phyloP scores from a whole-genome alignment of 345 rosid species.

The Odontarrhena argentea region DNA sequence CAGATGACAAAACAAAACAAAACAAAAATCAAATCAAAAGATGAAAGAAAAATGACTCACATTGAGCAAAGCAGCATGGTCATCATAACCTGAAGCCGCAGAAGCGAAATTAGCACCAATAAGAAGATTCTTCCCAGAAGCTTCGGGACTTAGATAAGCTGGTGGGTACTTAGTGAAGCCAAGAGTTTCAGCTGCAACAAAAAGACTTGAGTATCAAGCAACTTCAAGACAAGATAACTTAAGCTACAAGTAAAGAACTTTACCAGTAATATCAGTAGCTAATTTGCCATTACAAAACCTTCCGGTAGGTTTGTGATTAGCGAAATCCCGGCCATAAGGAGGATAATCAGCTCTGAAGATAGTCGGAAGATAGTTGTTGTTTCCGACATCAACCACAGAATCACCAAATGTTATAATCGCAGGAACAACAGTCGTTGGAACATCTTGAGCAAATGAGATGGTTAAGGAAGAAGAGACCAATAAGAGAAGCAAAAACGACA shows the following conservation, averaged over 20 bases:
- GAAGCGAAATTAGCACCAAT: conserved; percentile 95
- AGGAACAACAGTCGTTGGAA: conserved; percentile 59
- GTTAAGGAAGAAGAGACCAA: conserved; percentile 8
- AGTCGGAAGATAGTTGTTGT: conserved; percentile 83
- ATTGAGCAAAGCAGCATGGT: conserved; percentile 61
- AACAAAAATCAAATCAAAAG: not conserved
- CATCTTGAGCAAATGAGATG: conserved; percentile 42
- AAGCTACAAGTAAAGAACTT: conserved; percentile 18
- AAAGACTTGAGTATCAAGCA: conserved; percentile 8
- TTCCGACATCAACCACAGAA: conserved; percentile 90
- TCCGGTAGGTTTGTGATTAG: conserved; percentile 69
- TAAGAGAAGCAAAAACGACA: conserved; percentile 19
- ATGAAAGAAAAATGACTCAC: conserved; percentile 38
- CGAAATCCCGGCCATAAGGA: conserved; percentile 90
- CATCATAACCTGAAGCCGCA: conserved; percentile 92
- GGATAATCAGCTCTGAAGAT: conserved; percentile 82
- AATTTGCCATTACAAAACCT: conserved; percentile 94
- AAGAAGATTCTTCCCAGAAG: conserved; percentile 87
- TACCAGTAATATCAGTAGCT: conserved; percentile 89
- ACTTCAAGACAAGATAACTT: conserved; percentile 12
- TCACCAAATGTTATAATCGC: conserved; percentile 82
- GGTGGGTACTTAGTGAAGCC: conserved; percentile 79
- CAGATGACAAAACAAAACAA: not conserved
- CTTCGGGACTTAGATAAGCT: conserved; percentile 85
- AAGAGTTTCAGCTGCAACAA: conserved; percentile 72